phyloP scores from a whole-genome alignment of 352 stramenopile species.

The Globisporangium cederbergense region DNA sequence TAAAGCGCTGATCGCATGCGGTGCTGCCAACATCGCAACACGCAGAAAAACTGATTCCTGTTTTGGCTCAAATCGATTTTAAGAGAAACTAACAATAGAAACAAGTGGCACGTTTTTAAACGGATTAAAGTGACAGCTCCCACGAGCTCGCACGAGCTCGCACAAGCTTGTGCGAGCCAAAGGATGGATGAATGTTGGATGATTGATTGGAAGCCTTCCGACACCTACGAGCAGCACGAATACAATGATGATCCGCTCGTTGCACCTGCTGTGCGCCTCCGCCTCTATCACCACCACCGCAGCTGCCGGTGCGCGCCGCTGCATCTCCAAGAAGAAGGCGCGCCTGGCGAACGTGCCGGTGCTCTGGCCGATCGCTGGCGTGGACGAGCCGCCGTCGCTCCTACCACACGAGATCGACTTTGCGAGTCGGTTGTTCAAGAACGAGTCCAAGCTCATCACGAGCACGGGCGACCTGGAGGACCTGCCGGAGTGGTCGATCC shows the following conservation, averaged over 20 bases:
- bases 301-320: constrained; percentile 2
- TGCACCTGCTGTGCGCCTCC: neutral
- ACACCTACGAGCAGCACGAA: neutral
- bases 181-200: neutral
- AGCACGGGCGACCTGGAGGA: constrained; percentile 50
- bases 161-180: no score
- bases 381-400: constrained; percentile 44
- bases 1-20: no score
- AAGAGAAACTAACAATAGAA: no score
- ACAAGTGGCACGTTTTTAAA: no score
- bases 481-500: constrained; percentile 62
- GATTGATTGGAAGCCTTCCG: neutral
- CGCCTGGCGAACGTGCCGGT: constrained; percentile 42
- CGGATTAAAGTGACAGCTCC: no score
- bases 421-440: constrained; percentile 59
- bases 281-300: neutral
- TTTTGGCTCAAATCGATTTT: no score
- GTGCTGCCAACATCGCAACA: no score
- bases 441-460: constrained; percentile 62
- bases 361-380: constrained; percentile 56
- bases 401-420: constrained; percentile 60
- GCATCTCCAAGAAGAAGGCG: constrained; percentile 53
- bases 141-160: no score
- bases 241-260: neutral
- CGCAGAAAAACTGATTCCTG: no score